These are phyloP conservation scores for Auricularia auricula-judae DNA, from an alignment of 768 basidiomycete genomes.

Conservation along the genomic window DNA sequence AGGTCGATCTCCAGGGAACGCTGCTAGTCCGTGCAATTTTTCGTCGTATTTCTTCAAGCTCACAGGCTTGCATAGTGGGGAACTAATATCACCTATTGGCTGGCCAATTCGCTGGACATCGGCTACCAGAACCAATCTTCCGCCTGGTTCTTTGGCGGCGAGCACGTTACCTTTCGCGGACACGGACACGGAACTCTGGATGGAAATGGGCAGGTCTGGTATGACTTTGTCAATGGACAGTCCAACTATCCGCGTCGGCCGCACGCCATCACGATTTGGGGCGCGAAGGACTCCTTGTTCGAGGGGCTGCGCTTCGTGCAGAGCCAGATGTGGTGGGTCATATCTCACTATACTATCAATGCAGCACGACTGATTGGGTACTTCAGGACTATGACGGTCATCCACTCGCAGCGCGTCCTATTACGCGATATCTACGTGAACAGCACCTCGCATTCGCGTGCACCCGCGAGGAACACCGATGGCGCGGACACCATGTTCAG, in stretches of 20 bases:
- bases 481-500: conserved; percentile 24
- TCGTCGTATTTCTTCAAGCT: neutral
- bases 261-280: conserved; percentile 26
- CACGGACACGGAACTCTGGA: conserved; percentile 28
- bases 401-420: conserved; percentile 23
- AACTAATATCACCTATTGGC: conserved; percentile 28
- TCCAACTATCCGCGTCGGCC: conserved; percentile 30
- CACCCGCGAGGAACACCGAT: neutral
- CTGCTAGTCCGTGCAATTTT: conserved; percentile 20
- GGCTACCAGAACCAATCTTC: conserved; percentile 28
- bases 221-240: conserved; percentile 26
- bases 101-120: conserved; percentile 21
- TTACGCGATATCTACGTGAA: conserved; percentile 30
- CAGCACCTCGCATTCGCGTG: conserved; percentile 23
- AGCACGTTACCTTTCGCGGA: conserved; percentile 19
- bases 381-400: conserved; percentile 29
- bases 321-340: conserved; percentile 17
- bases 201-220: conserved; percentile 32
- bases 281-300: conserved; percentile 25
- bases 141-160: conserved; percentile 28
- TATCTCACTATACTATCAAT: no score
- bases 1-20: conserved; percentile 25
- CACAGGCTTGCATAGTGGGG: conserved; percentile 15
- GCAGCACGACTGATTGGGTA: neutral
- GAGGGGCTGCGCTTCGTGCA: conserved; percentile 28